Evolutionary conservation across 164 flowering plant species (phyloP).

Genomic region (Annona cherimola): DNA sequence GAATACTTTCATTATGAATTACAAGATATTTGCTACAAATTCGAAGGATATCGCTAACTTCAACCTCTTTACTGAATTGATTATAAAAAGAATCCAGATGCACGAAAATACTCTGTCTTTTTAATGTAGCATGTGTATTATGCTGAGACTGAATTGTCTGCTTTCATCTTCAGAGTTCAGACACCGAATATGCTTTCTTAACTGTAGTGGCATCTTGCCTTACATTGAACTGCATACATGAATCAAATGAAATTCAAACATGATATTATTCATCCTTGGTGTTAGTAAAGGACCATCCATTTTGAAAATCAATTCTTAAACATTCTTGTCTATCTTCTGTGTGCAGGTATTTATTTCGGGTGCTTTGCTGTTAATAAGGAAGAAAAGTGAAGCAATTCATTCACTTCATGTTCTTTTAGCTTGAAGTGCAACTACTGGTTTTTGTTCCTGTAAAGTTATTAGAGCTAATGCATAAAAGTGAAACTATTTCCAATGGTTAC

Average conservation of each 20-base stretch:
- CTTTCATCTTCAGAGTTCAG: not conserved
- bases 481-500: constrained; percentile 59
- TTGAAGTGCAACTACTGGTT: constrained; percentile 5
- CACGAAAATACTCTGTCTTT: too few species aligned
- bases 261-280: not conserved
- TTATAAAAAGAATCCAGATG: too few species aligned
- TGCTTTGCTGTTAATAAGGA: not conserved
- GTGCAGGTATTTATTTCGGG: not conserved
- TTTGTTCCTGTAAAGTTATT: constrained; percentile 7
- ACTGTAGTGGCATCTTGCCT: not conserved
- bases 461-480: constrained; percentile 7
- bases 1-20: too few species aligned
- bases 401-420: not conserved
- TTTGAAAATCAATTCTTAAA: not conserved
- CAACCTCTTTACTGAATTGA: too few species aligned
- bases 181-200: not conserved
- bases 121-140: too few species aligned
- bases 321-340: not conserved
- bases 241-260: not conserved
- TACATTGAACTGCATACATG: not conserved
- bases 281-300: not conserved
- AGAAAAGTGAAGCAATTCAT: not conserved
- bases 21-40: too few species aligned
- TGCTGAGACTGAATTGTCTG: too few species aligned
- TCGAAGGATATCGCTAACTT: too few species aligned